phyloP scores from a whole-genome alignment of 2,329 filamentous ascomycete genomes.

The Rhexocercosporidium sp. region DNA sequence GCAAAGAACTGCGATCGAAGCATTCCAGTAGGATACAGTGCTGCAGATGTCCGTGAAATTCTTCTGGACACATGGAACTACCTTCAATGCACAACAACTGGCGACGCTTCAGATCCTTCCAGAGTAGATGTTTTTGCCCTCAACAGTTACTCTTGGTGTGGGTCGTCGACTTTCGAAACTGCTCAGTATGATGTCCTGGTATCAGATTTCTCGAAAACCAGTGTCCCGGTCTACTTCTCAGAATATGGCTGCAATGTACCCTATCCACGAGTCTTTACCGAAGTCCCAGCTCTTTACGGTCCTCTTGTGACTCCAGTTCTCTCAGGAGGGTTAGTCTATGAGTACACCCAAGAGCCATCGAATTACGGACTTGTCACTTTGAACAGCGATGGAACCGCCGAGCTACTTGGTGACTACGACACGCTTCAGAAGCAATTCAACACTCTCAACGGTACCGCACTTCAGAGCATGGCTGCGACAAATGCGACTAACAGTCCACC shows the following conservation, averaged over 20 bases:
- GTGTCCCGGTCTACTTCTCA: constrained; percentile 81
- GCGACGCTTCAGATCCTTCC: constrained; percentile 62
- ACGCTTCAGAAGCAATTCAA: constrained; percentile 77
- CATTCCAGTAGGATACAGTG: constrained; percentile 82
- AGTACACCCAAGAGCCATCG: constrained; percentile 75
- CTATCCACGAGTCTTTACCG: constrained; percentile 74
- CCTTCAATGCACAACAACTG: constrained; percentile 66
- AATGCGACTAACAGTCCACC: constrained; percentile 62
- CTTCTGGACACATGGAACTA: constrained; percentile 79
- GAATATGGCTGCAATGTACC: constrained; percentile 81
- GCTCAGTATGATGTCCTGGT: constrained; percentile 69
- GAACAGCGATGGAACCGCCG: constrained; percentile 60
- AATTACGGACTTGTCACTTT: constrained; percentile 69
- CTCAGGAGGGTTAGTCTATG: constrained; percentile 81
- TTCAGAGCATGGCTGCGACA: constrained; percentile 67
- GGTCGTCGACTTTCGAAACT: constrained; percentile 64
- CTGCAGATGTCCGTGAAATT: constrained; percentile 76
- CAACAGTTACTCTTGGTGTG: constrained; percentile 79
- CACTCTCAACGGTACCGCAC: constrained; percentile 71
- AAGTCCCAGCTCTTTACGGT: constrained; percentile 75
- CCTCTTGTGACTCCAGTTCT: constrained; percentile 70
- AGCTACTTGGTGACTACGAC: constrained; percentile 69
- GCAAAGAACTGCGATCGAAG: constrained; percentile 69
- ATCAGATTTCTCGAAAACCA: constrained; percentile 65
- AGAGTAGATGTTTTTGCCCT: constrained; percentile 77